A percentile compares a stretch with the other conserved stretches of the same genome.
phyloP scores from a whole-genome alignment of 208 protist species.

The Entamoeba invadens region DNA sequence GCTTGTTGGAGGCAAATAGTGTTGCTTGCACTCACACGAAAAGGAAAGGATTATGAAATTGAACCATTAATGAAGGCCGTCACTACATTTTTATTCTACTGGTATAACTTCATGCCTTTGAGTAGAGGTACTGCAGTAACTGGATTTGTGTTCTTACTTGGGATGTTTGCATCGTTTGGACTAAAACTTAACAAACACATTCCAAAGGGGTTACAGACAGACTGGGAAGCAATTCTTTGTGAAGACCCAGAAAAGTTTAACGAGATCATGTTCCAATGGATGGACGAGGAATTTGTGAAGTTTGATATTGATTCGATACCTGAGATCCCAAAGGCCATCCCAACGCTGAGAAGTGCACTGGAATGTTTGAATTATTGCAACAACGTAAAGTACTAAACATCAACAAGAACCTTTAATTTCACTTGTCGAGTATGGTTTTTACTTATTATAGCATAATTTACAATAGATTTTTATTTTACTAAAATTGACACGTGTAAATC shows the following conservation, averaged over 20 bases:
- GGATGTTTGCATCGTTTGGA: slow-evolving; percentile 27
- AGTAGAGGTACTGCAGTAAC: slow-evolving; percentile 42
- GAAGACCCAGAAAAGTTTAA: slow-evolving; percentile 20
- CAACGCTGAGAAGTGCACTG: neutral
- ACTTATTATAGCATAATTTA: too few species aligned
- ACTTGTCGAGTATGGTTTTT: too few species aligned
- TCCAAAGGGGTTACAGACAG: slow-evolving; percentile 17
- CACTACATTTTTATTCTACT: slow-evolving; percentile 41
- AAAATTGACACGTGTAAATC: too few species aligned
- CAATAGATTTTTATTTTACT: too few species aligned
- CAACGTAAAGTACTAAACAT: neutral
- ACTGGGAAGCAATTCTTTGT: slow-evolving; percentile 38
- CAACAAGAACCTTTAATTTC: too few species aligned
- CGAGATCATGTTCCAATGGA: neutral
- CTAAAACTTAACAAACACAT: slow-evolving; percentile 3
- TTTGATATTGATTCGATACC: neutral
- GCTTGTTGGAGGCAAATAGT: neutral
- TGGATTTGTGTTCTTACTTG: slow-evolving; percentile 29
- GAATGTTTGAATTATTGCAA: neutral
- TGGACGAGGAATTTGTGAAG: neutral
- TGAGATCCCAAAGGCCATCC: neutral
- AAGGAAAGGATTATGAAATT: neutral
- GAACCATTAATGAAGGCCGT: slow-evolving; percentile 25
- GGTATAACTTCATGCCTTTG: slow-evolving; percentile 53
- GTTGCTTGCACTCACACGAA: neutral